Conservation (phyloP, 768 basidiomycete genomes). For the Auriscalpium vulgare region DNA sequence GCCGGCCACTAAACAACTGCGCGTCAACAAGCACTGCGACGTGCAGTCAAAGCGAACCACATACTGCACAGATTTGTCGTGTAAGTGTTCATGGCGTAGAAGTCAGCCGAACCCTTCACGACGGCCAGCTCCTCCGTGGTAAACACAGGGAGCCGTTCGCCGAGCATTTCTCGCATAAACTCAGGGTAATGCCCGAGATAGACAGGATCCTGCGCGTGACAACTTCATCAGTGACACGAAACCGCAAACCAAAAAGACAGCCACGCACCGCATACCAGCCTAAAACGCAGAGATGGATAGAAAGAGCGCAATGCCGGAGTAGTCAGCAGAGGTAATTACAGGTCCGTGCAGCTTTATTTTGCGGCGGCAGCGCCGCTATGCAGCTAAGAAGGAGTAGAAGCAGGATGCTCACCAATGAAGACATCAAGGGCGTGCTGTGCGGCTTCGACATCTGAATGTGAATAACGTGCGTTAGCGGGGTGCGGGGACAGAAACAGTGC, state of each 20-base stretch:
- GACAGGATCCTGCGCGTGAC: constrained; percentile 44
- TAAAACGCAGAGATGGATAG: constrained; percentile 9
- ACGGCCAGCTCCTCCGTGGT: constrained; percentile 49
- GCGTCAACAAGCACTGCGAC: not conserved
- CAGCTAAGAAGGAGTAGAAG: no score
- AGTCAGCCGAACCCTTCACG: constrained; percentile 62
- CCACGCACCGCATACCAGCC: constrained; percentile 47
- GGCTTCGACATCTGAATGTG: constrained; percentile 47
- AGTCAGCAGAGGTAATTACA: no score
- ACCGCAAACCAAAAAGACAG: not conserved
- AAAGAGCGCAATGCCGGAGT: no score
- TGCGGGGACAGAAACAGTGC: no score
- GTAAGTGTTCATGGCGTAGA: constrained; percentile 73
- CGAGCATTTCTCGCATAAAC: constrained; percentile 52
- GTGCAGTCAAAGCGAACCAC: constrained; percentile 4
- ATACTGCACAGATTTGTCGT: constrained; percentile 49
- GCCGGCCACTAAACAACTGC: constrained; percentile 38
- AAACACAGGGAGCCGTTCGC: constrained; percentile 49
- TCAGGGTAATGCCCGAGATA: constrained; percentile 69
- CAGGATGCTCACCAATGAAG: constrained; percentile 47
- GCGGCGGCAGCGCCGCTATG: constrained; percentile 10
- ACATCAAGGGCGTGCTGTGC: constrained; percentile 68
- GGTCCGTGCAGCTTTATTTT: no score
- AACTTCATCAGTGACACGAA: not conserved
- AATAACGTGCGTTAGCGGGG: not conserved